phyloP scores from a whole-genome alignment of 2,329 filamentous ascomycete genomes.

The Blastomyces silverae region DNA sequence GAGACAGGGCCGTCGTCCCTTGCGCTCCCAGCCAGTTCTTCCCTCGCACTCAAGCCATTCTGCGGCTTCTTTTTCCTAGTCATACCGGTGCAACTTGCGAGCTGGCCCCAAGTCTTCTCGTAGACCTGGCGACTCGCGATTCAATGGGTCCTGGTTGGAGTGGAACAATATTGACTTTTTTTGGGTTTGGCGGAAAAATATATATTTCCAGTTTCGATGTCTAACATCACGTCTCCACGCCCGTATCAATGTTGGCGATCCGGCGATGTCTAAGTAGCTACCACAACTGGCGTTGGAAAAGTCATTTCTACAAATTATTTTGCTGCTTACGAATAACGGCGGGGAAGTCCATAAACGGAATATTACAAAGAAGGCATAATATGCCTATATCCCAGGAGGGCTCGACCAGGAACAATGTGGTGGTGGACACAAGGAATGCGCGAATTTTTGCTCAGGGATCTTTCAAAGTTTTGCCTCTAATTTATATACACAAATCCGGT shows the following conservation, averaged over 20 bases:
- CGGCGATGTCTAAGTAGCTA: not conserved
- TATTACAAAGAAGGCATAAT: not conserved
- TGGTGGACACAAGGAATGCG: not conserved
- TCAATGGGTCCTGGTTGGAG: conserved; percentile 6
- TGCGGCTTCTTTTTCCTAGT: conserved; percentile 22
- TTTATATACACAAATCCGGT: not conserved
- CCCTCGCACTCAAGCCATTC: conserved; percentile 15
- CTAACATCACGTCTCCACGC: not conserved
- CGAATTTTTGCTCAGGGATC: not conserved
- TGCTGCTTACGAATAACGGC: not conserved
- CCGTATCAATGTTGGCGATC: not conserved
- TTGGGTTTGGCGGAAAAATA: not conserved
- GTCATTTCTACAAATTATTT: not conserved
- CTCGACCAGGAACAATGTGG: not conserved
- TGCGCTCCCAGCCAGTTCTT: conserved; percentile 5
- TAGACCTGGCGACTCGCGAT: conserved; percentile 1
- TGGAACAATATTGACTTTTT: conserved; percentile 1
- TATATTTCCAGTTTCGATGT: not conserved
- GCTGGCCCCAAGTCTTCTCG: not conserved
- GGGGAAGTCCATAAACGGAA: not conserved
- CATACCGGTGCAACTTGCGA: conserved; percentile 17
- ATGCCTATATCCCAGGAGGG: not conserved
- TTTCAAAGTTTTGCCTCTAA: not conserved
- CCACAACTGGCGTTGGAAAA: not conserved
- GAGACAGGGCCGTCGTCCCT: conserved; percentile 10